A percentile compares a stretch with the other conserved stretches of the same genome.
Evolutionary conservation across 1,284 basidiomycete genomes (phyloP).

Genomic region (Ustilago trichophora): DNA sequence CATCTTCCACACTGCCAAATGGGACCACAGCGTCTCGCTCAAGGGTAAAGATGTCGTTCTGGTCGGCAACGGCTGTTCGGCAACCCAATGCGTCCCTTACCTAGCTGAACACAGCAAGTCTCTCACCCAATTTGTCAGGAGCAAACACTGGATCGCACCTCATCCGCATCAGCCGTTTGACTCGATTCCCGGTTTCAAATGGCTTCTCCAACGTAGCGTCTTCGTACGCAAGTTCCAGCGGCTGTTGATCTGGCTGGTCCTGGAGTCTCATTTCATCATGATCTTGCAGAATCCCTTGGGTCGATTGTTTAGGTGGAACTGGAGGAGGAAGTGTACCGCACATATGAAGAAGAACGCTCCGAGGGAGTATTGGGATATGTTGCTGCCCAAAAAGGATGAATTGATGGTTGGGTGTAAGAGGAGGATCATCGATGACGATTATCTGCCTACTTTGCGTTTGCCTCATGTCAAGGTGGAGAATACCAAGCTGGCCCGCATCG

Average conservation of each 20-base stretch:
- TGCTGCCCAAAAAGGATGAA: constrained; percentile 55
- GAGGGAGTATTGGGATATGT: constrained; percentile 56
- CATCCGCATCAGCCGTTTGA: constrained; percentile 49
- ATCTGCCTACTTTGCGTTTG: constrained; percentile 49
- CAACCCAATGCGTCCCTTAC: constrained; percentile 58
- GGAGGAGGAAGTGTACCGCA: constrained; percentile 45
- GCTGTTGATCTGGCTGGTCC: constrained; percentile 52
- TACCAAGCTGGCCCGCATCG: constrained; percentile 52
- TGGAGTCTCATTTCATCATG: constrained; percentile 58
- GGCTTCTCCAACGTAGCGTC: constrained; percentile 47
- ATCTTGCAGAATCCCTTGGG: constrained; percentile 50
- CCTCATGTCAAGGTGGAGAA: constrained; percentile 55
- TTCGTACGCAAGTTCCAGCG: constrained; percentile 52
- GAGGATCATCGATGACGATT: constrained; percentile 59
- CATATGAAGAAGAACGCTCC: constrained; percentile 59
- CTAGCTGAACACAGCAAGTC: constrained; percentile 51
- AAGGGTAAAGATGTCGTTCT: constrained; percentile 65
- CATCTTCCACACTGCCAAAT: constrained; percentile 66
- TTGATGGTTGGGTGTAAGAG: constrained; percentile 61
- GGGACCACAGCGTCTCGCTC: constrained; percentile 64
- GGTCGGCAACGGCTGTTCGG: constrained; percentile 64
- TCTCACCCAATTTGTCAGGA: constrained; percentile 59
- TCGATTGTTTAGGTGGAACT: constrained; percentile 38
- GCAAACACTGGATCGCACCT: constrained; percentile 62
- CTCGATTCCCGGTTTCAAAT: constrained; percentile 50